Evolutionary conservation across 1,139 yeast species (phyloP), one percentile per base, ranked within the genome.

Genomic region (Wickerhamiella pararugosa): DNA sequence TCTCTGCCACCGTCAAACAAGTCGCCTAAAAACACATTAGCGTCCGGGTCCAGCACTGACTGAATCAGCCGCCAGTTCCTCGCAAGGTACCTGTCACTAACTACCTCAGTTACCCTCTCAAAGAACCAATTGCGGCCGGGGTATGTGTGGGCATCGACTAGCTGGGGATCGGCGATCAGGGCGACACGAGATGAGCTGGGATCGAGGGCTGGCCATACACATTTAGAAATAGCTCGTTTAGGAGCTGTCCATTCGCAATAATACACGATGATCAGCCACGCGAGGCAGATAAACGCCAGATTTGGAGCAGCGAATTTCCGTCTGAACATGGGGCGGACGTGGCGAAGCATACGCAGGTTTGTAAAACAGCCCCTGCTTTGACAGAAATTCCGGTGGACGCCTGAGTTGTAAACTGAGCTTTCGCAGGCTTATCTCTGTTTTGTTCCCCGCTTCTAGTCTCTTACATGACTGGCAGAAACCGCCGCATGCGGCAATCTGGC

Each of bases 1-100:
- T 82, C 84, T 45, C 97, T 67, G 0, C 98, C 98, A 9, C 97
- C 97, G 59, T 90, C 98, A 55, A 87, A 83, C 45, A 87, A 61
- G 57, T 90, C 98, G 0, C 98, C 98, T 37, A 90, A 63, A 55
- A 84, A 90, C 5, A 87, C 61, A 1, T 76, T 75, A 2, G 83
- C 66, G 53, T 87, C 80, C 0, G 97, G 95, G 39, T 76, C 73
- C 42, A 90, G 66, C 3, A 62, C 51, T 6, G 62, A 53, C 50
- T 81, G 79, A 40, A 81, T 64, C 44, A 69, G 66, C 45, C 70
- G 70, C 71, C 86, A 81, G 54, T 87, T 86, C 47, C 92, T 67
- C 49, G 75, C 76, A 46, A 84, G 75, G 55, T 84, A 87, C 50
- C 79, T 75, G 57, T 90, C 98, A 27, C 78, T 70, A 41, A 75